Evolutionary conservation across 2,329 filamentous ascomycete genomes (phyloP).

Genomic region (Cercospora zeae-maydis): DNA sequence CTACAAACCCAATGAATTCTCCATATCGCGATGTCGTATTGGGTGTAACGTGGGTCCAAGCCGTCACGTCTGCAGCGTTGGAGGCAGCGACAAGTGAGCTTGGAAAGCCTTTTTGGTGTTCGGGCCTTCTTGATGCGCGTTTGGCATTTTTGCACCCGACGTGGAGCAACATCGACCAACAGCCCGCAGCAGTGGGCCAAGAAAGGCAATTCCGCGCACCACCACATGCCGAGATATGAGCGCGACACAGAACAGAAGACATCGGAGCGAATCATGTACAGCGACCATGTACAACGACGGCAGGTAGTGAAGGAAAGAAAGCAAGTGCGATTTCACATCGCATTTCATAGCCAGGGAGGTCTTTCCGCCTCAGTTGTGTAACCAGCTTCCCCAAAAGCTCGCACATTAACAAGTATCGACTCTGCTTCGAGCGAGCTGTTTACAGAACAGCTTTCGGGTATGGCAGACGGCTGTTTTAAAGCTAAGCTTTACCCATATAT

Average conservation of each 20-base stretch:
- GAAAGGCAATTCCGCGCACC: background rate
- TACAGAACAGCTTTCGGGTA: background rate
- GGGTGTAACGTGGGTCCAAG: background rate
- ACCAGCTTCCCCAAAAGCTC: background rate
- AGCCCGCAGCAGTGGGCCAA: background rate
- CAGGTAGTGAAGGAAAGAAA: background rate
- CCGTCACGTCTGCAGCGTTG: background rate
- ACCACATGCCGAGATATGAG: background rate
- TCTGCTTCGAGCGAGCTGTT: background rate
- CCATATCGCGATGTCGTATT: background rate
- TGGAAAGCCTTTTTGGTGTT: background rate
- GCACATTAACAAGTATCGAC: background rate
- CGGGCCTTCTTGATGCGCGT: background rate
- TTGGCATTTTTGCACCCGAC: constrained; percentile 1
- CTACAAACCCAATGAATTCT: background rate
- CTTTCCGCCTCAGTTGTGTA: background rate
- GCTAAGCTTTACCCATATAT: background rate
- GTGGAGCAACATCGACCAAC: background rate
- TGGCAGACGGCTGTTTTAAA: background rate
- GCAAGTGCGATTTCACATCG: background rate
- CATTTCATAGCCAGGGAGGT: too few relatives aligned
- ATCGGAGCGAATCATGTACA: background rate
- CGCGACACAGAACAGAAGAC: background rate
- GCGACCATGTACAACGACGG: background rate
- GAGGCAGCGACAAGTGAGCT: background rate